A percentile compares a stretch with the other conserved stretches of the same genome.
Conservation (phyloP, 805 yeast genomes). For the Candida golubevii region DNA sequence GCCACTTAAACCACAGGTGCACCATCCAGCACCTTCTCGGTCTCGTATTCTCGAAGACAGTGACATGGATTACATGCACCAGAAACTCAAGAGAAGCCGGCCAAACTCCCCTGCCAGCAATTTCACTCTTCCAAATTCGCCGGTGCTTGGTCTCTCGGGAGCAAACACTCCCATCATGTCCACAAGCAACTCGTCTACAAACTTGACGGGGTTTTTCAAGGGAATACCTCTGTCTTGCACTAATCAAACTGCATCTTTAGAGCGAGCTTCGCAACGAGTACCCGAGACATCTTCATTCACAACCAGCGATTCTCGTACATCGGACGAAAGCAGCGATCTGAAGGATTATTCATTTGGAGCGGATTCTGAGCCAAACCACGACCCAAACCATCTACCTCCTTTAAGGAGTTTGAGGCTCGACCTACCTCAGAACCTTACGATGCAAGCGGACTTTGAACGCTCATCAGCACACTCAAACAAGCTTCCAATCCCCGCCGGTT, state of each 20-base stretch:
- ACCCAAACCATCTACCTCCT: slow-evolving; percentile 38
- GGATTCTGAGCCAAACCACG: slow-evolving; percentile 1
- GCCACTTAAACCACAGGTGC: slow-evolving; percentile 24
- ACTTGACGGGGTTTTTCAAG: slow-evolving; percentile 34
- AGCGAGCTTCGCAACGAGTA: neutral
- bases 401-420: slow-evolving; percentile 48
- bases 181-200: slow-evolving; percentile 39
- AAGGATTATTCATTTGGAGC: neutral
- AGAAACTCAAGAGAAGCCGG: slow-evolving; percentile 43
- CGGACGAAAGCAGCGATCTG: neutral
- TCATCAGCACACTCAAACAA: slow-evolving; percentile 1
- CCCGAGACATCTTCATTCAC: neutral
- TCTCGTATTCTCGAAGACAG: slow-evolving; percentile 35
- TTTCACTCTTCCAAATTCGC: slow-evolving; percentile 42
- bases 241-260: slow-evolving; percentile 1
- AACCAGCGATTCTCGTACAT: neutral
- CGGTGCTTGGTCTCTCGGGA: slow-evolving; percentile 37
- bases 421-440: slow-evolving; percentile 40
- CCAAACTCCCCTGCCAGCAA: slow-evolving; percentile 44
- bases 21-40: slow-evolving; percentile 16
- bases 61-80: slow-evolving; percentile 45
- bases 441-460: slow-evolving; percentile 9
- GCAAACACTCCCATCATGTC: slow-evolving; percentile 40
- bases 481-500: slow-evolving; percentile 6
- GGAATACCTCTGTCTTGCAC: slow-evolving; percentile 19